Percentiles rank a stretch among this genome's conserved stretches.
These are phyloP conservation scores for Acorus calamus DNA, from an alignment of 106 monocot species.

Conservation along the genomic window DNA sequence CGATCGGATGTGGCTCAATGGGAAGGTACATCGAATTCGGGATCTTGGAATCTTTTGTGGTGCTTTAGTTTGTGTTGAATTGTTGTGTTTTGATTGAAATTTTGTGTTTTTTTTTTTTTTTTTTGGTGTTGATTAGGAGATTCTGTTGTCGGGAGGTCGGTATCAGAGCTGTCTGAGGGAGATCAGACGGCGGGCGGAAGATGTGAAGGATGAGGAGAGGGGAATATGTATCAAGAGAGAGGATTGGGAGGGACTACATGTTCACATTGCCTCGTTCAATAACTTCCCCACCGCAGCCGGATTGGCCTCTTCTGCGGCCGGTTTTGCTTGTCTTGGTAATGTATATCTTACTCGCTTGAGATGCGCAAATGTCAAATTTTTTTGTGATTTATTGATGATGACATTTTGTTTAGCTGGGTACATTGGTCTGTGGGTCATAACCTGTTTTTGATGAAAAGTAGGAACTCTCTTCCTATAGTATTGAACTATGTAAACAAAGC, in stretches of 20 bases:
- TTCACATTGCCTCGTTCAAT: constrained; percentile 87
- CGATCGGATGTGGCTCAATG: constrained; percentile 97
- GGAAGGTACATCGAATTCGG: constrained; percentile 33
- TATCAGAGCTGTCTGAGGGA: constrained; percentile 89
- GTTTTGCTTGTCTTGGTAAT: constrained; percentile 90
- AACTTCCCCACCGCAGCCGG: constrained; percentile 97
- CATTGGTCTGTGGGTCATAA: too few relatives aligned
- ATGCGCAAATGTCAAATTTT: too few relatives aligned
- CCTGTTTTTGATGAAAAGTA: too few relatives aligned
- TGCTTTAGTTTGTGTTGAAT: neutral
- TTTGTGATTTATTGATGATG: too few relatives aligned
- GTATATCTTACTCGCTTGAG: too few relatives aligned
- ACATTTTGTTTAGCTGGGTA: too few relatives aligned
- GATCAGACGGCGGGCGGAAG: constrained; percentile 51
- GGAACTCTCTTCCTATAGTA: too few relatives aligned
- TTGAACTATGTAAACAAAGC: too few relatives aligned
- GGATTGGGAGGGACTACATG: constrained; percentile 65
- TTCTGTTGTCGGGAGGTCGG: constrained; percentile 65
- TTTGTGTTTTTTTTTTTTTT: neutral
- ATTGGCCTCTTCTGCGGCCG: constrained; percentile 92
- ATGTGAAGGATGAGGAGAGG: constrained; percentile 70
- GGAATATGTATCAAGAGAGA: constrained; percentile 63
- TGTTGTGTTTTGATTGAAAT: constrained; percentile 1
- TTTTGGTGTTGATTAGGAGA: constrained; percentile 73
- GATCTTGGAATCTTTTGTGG: neutral